Conservation (phyloP, 495 filamentous ascomycete species). For the Astrocystis sublimbata region DNA sequence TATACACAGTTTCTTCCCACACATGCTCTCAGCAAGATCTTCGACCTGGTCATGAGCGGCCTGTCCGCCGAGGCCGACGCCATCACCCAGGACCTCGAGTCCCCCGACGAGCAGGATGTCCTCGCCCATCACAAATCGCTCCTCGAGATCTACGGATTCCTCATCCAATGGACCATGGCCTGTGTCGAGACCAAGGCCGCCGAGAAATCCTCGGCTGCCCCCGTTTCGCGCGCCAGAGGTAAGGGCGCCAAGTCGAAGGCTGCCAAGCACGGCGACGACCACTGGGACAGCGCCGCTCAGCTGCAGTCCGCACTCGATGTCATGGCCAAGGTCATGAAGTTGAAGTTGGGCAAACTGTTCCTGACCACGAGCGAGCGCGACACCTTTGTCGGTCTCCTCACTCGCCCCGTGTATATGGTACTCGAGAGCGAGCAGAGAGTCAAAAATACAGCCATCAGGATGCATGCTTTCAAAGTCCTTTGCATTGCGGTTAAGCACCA, state of each 20-base stretch:
- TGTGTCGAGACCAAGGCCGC: constrained; percentile 91
- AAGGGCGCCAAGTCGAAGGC: constrained; percentile 74
- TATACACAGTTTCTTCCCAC: constrained; percentile 78
- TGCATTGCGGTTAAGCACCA: constrained; percentile 98
- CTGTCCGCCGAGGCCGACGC: constrained; percentile 90
- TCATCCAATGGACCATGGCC: constrained; percentile 92
- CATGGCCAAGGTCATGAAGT: constrained; percentile 94
- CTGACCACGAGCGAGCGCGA: constrained; percentile 95
- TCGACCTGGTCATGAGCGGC: constrained; percentile 90
- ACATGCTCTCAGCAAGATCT: constrained; percentile 83
- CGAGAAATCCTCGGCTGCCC: constrained; percentile 75
- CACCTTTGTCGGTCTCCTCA: constrained; percentile 90
- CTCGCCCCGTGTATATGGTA: constrained; percentile 88
- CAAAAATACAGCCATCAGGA: constrained; percentile 86
- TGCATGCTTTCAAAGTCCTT: constrained; percentile 96
- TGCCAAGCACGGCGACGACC: constrained; percentile 62
- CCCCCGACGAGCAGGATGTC: constrained; percentile 79
- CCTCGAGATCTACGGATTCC: constrained; percentile 91
- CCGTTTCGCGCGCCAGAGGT: constrained; percentile 68
- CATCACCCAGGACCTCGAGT: constrained; percentile 81
- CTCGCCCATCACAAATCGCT: constrained; percentile 83
- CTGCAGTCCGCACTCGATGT: constrained; percentile 84
- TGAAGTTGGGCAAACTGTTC: constrained; percentile 91
- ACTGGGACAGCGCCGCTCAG: constrained; percentile 86
- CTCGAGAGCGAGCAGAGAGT: constrained; percentile 92